Conservation (phyloP, 2,329 filamentous ascomycete genomes). For the Volutella citrinella region DNA sequence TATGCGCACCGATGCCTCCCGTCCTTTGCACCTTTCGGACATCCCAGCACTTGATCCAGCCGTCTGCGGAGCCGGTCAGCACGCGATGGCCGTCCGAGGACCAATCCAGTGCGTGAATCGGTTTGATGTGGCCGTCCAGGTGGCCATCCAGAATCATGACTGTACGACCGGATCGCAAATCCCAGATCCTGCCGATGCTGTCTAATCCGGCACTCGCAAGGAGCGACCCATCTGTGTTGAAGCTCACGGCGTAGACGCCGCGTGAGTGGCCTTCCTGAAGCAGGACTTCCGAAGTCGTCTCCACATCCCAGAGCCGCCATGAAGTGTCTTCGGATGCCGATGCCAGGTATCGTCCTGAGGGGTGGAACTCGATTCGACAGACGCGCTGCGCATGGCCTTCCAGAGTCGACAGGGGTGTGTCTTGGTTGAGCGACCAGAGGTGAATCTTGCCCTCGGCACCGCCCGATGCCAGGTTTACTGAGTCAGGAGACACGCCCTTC, state of each 20-base stretch:
- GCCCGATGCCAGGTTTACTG: constrained; percentile 84
- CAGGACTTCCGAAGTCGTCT: constrained; percentile 77
- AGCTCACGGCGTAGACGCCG: constrained; percentile 85
- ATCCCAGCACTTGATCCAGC: constrained; percentile 98
- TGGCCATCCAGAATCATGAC: constrained; percentile 95
- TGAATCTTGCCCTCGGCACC: constrained; percentile 85
- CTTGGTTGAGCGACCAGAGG: constrained; percentile 84
- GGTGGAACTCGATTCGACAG: constrained; percentile 91
- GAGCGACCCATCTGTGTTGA: constrained; percentile 88
- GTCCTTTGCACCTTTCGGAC: constrained; percentile 81
- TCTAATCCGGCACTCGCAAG: constrained; percentile 90
- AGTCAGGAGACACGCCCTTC: constrained; percentile 66
- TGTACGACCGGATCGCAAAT: constrained; percentile 85
- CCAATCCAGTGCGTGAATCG: constrained; percentile 94
- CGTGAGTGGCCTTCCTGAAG: constrained; percentile 93
- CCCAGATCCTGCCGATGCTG: constrained; percentile 94
- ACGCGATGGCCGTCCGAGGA: constrained; percentile 86
- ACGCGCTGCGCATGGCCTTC: constrained; percentile 83
- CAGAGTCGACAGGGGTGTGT: constrained; percentile 79
- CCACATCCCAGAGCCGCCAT: constrained; percentile 94
- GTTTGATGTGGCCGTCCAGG: constrained; percentile 76
- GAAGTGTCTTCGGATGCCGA: constrained; percentile 95
- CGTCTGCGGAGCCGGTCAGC: constrained; percentile 87
- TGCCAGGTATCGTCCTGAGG: constrained; percentile 83
- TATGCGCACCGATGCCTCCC: constrained; percentile 86